A percentile compares a stretch with the other conserved stretches of the same genome.
phyloP scores from a whole-genome alignment of 106 monocot species.

The Allium fistulosum region DNA sequence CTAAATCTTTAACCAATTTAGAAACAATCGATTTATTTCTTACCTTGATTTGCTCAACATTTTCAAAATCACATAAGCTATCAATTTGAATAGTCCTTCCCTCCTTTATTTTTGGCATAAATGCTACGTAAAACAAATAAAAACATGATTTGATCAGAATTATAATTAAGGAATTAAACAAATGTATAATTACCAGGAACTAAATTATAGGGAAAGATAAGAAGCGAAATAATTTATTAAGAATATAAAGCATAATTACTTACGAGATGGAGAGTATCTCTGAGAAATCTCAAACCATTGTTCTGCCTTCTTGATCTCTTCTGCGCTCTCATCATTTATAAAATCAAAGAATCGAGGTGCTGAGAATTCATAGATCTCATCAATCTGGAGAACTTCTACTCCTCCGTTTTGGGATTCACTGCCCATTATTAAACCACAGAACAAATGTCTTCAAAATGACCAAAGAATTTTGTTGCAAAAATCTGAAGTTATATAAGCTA shows the following conservation, averaged over 20 bases:
- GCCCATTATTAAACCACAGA: neutral
- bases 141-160: neutral
- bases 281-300: constrained; percentile 65
- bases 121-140: constrained; percentile 23
- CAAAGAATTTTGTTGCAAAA: neutral
- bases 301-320: constrained; percentile 52
- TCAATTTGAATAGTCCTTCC: constrained; percentile 22
- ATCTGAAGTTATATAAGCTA: neutral
- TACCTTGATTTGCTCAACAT: constrained; percentile 8
- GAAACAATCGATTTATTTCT: constrained; percentile 15
- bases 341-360: constrained; percentile 88
- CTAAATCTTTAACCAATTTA: neutral
- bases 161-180: neutral
- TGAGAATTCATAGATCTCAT: constrained; percentile 76
- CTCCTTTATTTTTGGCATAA: constrained; percentile 34
- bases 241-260: constrained; percentile 3
- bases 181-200: neutral
- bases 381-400: constrained; percentile 27
- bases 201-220: neutral
- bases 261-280: constrained; percentile 84
- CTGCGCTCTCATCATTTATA: constrained; percentile 46
- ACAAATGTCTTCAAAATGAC: neutral
- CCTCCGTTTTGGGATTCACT: constrained; percentile 5
- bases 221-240: neutral
- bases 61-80: constrained; percentile 21